Percentiles rank a stretch among this genome's conserved stretches.
Conservation (phyloP, 1,284 basidiomycete genomes). For the Austropuccinia psidii region DNA sequence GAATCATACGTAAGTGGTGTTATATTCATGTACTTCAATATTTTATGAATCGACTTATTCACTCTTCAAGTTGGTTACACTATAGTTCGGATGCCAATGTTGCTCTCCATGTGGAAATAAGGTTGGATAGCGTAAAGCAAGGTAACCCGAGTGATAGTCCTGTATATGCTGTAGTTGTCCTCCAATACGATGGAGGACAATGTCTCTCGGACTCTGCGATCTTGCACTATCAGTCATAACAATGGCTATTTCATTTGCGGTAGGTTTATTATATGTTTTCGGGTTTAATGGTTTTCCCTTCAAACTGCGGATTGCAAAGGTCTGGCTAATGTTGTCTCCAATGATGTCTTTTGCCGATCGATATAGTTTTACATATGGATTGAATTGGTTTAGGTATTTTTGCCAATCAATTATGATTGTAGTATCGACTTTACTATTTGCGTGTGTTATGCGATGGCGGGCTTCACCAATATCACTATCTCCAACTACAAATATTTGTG, state of each 20-base stretch:
- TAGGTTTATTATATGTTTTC: background rate
- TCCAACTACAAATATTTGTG: conserved; percentile 2
- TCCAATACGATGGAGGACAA: background rate
- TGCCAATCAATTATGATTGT: background rate
- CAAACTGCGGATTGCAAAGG: background rate
- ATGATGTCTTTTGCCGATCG: background rate
- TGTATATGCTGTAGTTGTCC: background rate
- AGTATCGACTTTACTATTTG: background rate
- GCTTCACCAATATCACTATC: background rate
- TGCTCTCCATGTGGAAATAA: conserved; percentile 14
- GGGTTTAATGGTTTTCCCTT: too few species aligned
- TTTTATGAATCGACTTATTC: background rate
- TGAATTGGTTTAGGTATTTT: background rate
- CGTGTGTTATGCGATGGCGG: background rate
- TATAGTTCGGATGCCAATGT: background rate
- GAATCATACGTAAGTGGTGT: background rate
- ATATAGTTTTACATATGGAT: background rate
- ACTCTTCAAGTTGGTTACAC: background rate
- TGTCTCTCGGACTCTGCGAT: background rate
- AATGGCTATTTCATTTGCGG: background rate
- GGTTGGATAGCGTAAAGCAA: background rate
- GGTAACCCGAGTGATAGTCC: background rate
- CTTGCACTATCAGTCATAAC: background rate
- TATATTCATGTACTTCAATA: background rate
- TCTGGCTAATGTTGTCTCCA: too few species aligned